Percentiles rank a stretch among this genome's conserved stretches.
phyloP scores from a whole-genome alignment of 768 basidiomycete species.

The Chiua virens region DNA sequence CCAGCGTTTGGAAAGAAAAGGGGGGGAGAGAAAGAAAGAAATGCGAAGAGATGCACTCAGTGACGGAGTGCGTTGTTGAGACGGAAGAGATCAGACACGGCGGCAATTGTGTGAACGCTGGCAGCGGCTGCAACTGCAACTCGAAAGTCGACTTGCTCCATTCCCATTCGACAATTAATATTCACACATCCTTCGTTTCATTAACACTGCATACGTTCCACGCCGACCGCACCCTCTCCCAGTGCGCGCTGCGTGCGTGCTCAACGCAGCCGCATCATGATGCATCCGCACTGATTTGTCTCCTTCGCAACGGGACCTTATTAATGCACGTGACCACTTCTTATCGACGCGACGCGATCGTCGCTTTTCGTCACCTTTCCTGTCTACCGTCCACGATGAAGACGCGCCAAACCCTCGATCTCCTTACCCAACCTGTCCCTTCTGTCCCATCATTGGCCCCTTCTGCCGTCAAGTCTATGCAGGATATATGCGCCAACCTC shows the following conservation, averaged over 20 bases:
- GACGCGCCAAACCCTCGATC: slow-evolving; percentile 15
- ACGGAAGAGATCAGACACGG: slow-evolving; percentile 16
- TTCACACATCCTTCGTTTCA: not conserved
- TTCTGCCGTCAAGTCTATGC: slow-evolving; percentile 5
- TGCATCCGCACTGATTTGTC: too few relatives aligned
- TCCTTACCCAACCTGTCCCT: slow-evolving; percentile 30
- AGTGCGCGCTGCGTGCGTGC: slow-evolving; percentile 7
- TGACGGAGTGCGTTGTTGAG: slow-evolving; percentile 9
- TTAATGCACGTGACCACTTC: too few relatives aligned
- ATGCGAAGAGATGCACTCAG: not conserved
- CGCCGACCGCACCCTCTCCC: slow-evolving; percentile 10
- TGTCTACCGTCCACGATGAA: slow-evolving; percentile 13
- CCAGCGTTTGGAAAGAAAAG: slow-evolving; percentile 24
- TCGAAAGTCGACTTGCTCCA: too few relatives aligned
- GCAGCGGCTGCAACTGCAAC: not conserved
- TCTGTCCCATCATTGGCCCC: slow-evolving; percentile 23
- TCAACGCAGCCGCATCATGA: not conserved
- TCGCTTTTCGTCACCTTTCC: too few relatives aligned
- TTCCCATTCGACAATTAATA: slow-evolving; percentile 1
- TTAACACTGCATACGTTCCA: slow-evolving; percentile 5
- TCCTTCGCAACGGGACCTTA: slow-evolving; percentile 10
- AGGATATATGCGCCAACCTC: slow-evolving; percentile 70
- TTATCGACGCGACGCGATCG: too few relatives aligned
- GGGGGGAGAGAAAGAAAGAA: slow-evolving; percentile 10
- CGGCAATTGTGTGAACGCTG: slow-evolving; percentile 12